phyloP scores from a whole-genome alignment of 371 early-diverging fungal genomes.

The Circinella minor region DNA sequence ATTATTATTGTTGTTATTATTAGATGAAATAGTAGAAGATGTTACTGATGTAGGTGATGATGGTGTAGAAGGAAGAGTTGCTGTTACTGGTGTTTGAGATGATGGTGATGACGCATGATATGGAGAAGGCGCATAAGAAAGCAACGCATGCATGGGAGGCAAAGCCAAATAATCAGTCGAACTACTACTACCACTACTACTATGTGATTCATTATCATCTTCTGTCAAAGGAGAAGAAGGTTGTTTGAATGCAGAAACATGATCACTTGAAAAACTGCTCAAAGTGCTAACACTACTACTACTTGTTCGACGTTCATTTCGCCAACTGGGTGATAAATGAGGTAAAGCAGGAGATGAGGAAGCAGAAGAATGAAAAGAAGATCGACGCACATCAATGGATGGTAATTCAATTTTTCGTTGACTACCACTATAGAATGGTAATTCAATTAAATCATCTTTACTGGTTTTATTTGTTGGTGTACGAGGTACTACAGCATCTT shows the following conservation, averaged over 20 bases:
- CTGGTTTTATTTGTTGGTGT: background rate
- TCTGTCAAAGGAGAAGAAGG: constrained; percentile 1
- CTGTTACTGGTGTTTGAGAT: constrained; percentile 8
- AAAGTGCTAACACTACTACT: constrained; percentile 42
- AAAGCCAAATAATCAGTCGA: constrained; percentile 20
- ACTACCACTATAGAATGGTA: constrained; percentile 49
- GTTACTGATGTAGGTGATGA: background rate
- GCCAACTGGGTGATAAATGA: constrained; percentile 40
- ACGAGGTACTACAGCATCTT: background rate
- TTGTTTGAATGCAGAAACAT: constrained; percentile 2
- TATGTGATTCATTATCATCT: constrained; percentile 30
- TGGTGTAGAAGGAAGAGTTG: background rate
- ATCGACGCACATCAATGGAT: constrained; percentile 25
- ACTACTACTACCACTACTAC: constrained; percentile 42
- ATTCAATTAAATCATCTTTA: constrained; percentile 27
- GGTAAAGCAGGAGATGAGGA: constrained; percentile 38
- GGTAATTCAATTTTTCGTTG: constrained; percentile 54
- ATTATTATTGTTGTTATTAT: background rate
- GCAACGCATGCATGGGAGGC: constrained; percentile 24
- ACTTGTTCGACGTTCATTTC: constrained; percentile 39
- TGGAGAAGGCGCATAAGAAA: constrained; percentile 17
- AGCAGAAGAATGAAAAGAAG: constrained; percentile 12
- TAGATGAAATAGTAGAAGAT: background rate
- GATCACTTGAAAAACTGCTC: constrained; percentile 28
- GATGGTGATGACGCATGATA: constrained; percentile 3